Conservation (phyloP, 495 filamentous ascomycete genomes). For the Paragyromitra xinjiangensis region DNA sequence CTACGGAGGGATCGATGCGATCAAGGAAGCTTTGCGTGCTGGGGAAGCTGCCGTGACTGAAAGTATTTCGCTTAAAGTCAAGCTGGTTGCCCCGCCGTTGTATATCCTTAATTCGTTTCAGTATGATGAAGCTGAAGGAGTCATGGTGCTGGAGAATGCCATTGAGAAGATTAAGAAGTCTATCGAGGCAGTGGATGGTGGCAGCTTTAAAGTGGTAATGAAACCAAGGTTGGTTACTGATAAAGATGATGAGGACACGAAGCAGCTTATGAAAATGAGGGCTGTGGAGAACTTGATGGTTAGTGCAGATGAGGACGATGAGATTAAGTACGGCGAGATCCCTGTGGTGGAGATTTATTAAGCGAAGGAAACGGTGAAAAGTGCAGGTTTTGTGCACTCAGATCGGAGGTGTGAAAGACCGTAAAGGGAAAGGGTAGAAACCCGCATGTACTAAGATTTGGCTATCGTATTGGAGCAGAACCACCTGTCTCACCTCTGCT, state of each 20-base stretch:
- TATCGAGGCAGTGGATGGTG: constrained; percentile 76
- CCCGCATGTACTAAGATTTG: not conserved
- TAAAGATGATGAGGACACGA: constrained; percentile 76
- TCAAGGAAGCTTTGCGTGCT: constrained; percentile 83
- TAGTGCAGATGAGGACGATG: constrained; percentile 90
- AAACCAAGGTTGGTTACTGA: constrained; percentile 96
- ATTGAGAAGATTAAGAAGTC: constrained; percentile 76
- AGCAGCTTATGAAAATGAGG: constrained; percentile 96
- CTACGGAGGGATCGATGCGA: constrained; percentile 96
- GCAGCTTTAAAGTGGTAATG: constrained; percentile 87
- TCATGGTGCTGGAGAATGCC: constrained; percentile 78
- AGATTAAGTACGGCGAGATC: constrained; percentile 61
- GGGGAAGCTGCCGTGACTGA: constrained; percentile 85
- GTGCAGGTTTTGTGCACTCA: not conserved
- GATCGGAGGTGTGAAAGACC: too few species aligned
- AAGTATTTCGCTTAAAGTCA: constrained; percentile 92
- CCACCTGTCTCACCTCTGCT: not conserved
- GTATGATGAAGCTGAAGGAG: constrained; percentile 87
- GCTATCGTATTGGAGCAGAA: not conserved
- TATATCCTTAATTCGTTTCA: constrained; percentile 86
- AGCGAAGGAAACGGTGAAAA: not conserved
- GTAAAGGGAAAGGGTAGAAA: too few species aligned
- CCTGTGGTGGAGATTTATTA: not conserved
- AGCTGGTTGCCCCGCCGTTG: constrained; percentile 89
- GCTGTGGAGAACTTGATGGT: constrained; percentile 95